Evolutionary conservation across 2,329 filamentous ascomycete species (phyloP), one percentile per base, ranked within the genome.

Genomic region (Cladophialophora immunda): DNA sequence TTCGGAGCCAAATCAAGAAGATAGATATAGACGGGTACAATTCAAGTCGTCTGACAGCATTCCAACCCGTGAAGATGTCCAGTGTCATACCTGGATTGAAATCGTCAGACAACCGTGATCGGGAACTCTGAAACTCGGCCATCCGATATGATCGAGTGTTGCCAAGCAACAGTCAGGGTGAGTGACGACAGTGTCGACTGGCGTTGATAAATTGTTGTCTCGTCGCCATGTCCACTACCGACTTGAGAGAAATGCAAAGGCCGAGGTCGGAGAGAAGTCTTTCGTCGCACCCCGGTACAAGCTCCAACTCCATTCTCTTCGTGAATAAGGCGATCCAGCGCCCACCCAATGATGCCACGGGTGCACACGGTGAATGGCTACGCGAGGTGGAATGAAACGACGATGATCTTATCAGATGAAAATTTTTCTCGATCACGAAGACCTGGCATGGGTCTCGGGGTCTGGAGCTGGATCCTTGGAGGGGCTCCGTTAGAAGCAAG

Each of bases 361-460:
- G 6, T 19, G 34, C 4, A 8, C 34, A 1, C 34, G 15, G 1
- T 38, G 34, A 38, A 38, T 15, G 13, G 9, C 38, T n/a, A 45
- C n/a, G n/a, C 38, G 38, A 45, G n/a, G n/a, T 1, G 11, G 38
- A 45, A 45, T 6, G n/a, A 19, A 19, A 45, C 38, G 38, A 45
- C 38, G 38, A 45, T 45, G 38, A 67, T 69, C 68, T 69, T 65
- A 69, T 69, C 65, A 65, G 68, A 69, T 69, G 64, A 65, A 63
- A 67, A 67, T 53, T 69, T 67, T 69, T 57, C 55, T n/a, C 4
- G 38, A 36, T 57, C 27, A 29, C 34, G 56, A 41, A 58, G 11
- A 19, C 52, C 34, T 17, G 11, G 22, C 45, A 38, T 54, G 25
- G 30, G 34, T 47, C 25, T 30, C 17, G n/a, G 36, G 34, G 52